phyloP scores from a whole-genome alignment of 495 filamentous ascomycete genomes.

The Penicillium macrosclerotiorum region DNA sequence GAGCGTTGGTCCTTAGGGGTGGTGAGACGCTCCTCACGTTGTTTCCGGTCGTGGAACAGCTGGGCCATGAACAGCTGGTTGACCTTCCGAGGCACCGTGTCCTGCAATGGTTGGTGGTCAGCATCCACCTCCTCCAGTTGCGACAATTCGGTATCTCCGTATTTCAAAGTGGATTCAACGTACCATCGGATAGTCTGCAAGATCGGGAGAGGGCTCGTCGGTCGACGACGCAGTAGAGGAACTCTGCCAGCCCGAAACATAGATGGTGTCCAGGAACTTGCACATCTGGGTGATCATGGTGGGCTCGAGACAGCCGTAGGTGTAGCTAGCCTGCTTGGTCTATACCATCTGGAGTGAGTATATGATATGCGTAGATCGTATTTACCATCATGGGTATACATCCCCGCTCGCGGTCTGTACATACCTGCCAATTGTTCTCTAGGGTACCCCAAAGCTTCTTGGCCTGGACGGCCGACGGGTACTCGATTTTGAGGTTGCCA shows the following conservation, averaged over 20 bases:
- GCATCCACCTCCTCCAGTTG: too few relatives aligned
- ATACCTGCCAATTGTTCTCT: conserved; percentile 78
- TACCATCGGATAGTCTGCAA: conserved; percentile 97
- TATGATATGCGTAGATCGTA: background rate
- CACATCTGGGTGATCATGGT: conserved; percentile 99
- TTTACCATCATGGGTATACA: too few relatives aligned
- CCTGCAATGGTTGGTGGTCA: conserved; percentile 49
- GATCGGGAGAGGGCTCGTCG: conserved; percentile 94
- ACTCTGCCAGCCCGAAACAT: conserved; percentile 98
- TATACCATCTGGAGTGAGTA: conserved; percentile 37
- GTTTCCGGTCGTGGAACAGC: conserved; percentile 98
- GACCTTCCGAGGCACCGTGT: conserved; percentile 98
- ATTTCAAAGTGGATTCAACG: conserved; percentile 20
- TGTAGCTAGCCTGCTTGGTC: conserved; percentile 83
- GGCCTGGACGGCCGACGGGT: conserved; percentile 79
- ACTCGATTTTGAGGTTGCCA: conserved; percentile 87
- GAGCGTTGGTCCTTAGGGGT: conserved; percentile 69
- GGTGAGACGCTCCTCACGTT: conserved; percentile 88
- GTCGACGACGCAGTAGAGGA: conserved; percentile 92
- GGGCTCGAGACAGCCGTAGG: conserved; percentile 95
- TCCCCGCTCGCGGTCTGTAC: conserved; percentile 8
- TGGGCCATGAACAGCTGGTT: conserved; percentile 96
- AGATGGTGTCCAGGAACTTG: conserved; percentile 97
- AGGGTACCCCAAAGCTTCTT: conserved; percentile 96
- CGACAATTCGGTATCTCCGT: background rate